These are phyloP conservation scores for Xylariaceae sp. DNA, from an alignment of 2,329 filamentous ascomycete genomes.

Conservation along the genomic window DNA sequence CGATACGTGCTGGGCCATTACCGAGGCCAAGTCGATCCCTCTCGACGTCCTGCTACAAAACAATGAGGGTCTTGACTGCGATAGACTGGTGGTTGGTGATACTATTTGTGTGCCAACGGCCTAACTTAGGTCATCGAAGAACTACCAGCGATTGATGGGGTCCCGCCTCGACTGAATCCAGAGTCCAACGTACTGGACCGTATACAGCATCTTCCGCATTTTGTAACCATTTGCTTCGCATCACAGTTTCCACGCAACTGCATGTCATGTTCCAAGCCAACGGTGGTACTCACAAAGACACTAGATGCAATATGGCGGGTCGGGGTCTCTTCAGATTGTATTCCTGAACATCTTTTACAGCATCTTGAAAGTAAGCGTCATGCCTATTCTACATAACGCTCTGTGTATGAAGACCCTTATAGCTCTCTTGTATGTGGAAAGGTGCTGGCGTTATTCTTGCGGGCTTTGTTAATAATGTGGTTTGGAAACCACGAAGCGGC, in stretches of 20 bases:
- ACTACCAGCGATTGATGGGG: too few relatives aligned
- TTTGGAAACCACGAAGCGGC: neutral
- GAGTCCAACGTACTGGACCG: neutral
- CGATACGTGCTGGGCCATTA: conserved; percentile 62
- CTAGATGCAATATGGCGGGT: too few relatives aligned
- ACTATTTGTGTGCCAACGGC: conserved; percentile 53
- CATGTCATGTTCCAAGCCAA: too few relatives aligned
- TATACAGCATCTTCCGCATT: neutral
- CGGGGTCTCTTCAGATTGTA: too few relatives aligned
- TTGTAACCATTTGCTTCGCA: too few relatives aligned
- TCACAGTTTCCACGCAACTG: too few relatives aligned
- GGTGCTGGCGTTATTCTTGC: conserved; percentile 1
- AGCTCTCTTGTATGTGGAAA: neutral
- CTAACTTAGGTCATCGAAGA: conserved; percentile 3
- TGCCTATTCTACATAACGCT: too few relatives aligned
- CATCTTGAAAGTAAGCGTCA: too few relatives aligned
- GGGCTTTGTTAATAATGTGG: neutral
- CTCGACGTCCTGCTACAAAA: conserved; percentile 54
- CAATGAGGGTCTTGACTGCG: conserved; percentile 57
- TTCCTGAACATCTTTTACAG: too few relatives aligned
- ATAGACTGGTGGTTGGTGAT: conserved; percentile 50
- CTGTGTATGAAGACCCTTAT: too few relatives aligned
- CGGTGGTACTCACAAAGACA: too few relatives aligned
- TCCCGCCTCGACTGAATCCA: too few relatives aligned
- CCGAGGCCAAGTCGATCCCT: conserved; percentile 48